Evolutionary conservation across 2,329 filamentous ascomycete species (phyloP).

Genomic region (Colletotrichum endophyticum): DNA sequence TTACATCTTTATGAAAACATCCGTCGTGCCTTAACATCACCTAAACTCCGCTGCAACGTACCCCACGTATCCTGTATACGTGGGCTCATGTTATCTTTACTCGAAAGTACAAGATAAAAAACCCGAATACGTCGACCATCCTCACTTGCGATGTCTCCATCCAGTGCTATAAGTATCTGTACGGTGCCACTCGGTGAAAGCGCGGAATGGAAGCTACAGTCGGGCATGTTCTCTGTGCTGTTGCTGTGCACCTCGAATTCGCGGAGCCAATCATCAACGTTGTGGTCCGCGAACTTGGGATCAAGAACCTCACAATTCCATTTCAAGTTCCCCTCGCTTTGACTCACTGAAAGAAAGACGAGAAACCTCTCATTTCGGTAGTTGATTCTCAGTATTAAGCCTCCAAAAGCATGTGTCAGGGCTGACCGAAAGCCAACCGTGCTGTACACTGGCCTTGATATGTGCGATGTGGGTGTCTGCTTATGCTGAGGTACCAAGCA

Average conservation of each 20-base stretch:
- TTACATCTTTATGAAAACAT: background rate
- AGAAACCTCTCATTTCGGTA: background rate
- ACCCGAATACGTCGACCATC: slow-evolving; percentile 17
- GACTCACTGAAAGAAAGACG: background rate
- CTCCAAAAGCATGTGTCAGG: background rate
- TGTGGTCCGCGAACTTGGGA: background rate
- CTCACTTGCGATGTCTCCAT: background rate
- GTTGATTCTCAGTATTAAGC: background rate
- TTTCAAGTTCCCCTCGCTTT: background rate
- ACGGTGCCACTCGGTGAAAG: background rate
- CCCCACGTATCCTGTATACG: background rate
- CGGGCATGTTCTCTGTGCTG: background rate
- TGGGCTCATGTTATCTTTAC: background rate
- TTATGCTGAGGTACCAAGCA: slow-evolving; percentile 12
- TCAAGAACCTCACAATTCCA: slow-evolving; percentile 7
- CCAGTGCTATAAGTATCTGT: background rate
- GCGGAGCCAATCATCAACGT: background rate
- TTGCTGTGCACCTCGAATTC: background rate
- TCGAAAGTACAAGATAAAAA: background rate
- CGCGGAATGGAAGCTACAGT: background rate
- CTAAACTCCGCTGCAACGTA: background rate
- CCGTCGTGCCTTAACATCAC: background rate
- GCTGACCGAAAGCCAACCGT: slow-evolving; percentile 4
- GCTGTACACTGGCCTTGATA: slow-evolving; percentile 5
- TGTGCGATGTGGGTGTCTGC: slow-evolving; percentile 4